Base-by-base conservation (phyloP, 2,329 filamentous ascomycete genomes). In the Botryotinia narcissicola region DNA sequence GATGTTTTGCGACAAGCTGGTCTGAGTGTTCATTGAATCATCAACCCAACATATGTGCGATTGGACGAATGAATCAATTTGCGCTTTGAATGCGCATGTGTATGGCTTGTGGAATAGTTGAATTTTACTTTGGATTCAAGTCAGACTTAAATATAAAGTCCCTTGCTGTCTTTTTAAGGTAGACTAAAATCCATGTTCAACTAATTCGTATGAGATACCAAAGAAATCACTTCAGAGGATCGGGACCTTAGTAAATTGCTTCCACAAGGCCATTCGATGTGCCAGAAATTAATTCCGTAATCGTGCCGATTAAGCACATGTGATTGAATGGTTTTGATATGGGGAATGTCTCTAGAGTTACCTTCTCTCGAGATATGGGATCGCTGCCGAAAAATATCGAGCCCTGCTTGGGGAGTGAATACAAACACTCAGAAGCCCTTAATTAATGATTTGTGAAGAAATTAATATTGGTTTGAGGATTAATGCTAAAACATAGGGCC, bases 391-490 rank as follows among this genome's bases (percentile, higher is more conserved):
- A 51, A 16, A 16, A n/a, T n/a, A n/a, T 51, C 10, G 16, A 57
- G 51, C 51, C 5, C 51, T 1, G 14, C 51, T 57, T 29, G 6
- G 14, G n/a, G n/a, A 57, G 6, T 29, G 3, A 16, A 16, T 9
- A 57, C 7, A 29, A 18, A 4, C 14, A 29, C 14, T 6, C 25
- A 54, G 6, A 8, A 8, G 6, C 0, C 3, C 5, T 14, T 29
- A 1, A 2, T 29, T 14, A 29, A 29, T n/a, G 16, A 6, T 0
- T 5, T 3, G 8, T 29, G 6, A 3, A 18, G 51, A 29, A 18
- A 29, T 5, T 16, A 1, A 16, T 54, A 9, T 54, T 18, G 6
- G 18, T n/a, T 54, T 12, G n/a, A 29, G 51, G 25, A 6, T n/a
- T 7, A 16, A 8, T 8, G 12, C 12, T 54, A 3, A 29, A 54